Base-by-base conservation (phyloP, 164 flowering plant species). In the Annona cherimola region DNA sequence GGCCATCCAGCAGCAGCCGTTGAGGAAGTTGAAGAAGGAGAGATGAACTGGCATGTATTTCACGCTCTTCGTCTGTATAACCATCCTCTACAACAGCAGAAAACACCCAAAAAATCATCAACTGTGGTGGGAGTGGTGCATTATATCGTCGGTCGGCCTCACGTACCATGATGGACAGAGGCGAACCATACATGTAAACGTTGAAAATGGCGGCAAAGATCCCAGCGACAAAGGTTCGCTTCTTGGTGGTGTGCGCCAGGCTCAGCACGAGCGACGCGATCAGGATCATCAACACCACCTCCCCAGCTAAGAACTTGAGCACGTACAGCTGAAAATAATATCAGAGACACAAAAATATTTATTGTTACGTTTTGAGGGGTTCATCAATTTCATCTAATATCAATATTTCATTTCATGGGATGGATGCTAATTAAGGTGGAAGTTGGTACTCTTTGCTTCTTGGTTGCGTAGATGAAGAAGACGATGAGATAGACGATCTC, bases 41-140 rank as follows among this genome's bases (percentile, higher is more conserved):
- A 90, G 86, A 8, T 26, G 74, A 35, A 90, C 82, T 0, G 93
- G 93, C 93, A 87, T 85, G 77, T 78, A 89, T 63, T 87, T 76
- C 54, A 87, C 90, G 42, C 97, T 92, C 87, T 82, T 89, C 8
- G 97, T 92, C 18, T 12, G 79, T 42, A 86, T 83, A 1, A 94
- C 98, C 70, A 78, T 81, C 45, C 19, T 46, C 98, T 94, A 85
- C 69, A 18, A 12, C 44, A 3, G 3, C 57, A 8, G 50, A 63
- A 63, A 71, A 46, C 16, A 45, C 35, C 35, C 4, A 50, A 35
- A 6, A 40, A 26, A 26, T 26, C 35, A 26, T 26, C 35, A 26
- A 26, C 35, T 26, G 35, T 26, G 35, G 35, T 26, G 35, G 35
- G 35, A 26, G 35, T 26, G 35, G 35, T 40, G 40, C 4, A 61